Conservation (phyloP, 2,329 filamentous ascomycete species). For the Septoria petroselini region DNA sequence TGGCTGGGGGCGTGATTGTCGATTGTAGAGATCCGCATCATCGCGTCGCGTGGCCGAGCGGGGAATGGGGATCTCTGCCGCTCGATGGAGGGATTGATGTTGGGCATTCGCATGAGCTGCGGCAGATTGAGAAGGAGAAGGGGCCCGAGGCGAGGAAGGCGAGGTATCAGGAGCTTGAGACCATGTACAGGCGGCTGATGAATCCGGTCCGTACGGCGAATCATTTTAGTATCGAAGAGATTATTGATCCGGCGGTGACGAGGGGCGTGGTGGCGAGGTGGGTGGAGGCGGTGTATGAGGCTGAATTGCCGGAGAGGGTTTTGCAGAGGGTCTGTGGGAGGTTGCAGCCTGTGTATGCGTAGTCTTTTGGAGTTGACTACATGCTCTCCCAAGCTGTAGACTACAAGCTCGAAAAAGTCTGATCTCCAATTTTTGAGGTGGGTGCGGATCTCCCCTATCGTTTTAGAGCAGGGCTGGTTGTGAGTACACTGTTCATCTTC, state of each 20-base stretch:
- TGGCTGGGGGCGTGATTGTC: slow-evolving; percentile 63
- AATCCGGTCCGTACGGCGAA: slow-evolving; percentile 64
- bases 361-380: too few species aligned
- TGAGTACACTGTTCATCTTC: too few species aligned
- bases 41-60: slow-evolving; percentile 62
- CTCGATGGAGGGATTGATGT: slow-evolving; percentile 65
- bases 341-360: slow-evolving; percentile 35
- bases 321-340: slow-evolving; percentile 40
- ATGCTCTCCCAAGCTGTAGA: too few species aligned
- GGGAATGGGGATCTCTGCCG: slow-evolving; percentile 61
- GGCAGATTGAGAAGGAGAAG: slow-evolving; percentile 51
- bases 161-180: slow-evolving; percentile 56
- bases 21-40: slow-evolving; percentile 60
- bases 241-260: slow-evolving; percentile 61
- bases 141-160: slow-evolving; percentile 49
- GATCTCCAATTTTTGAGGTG: too few species aligned
- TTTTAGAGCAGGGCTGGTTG: too few species aligned
- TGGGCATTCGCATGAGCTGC: slow-evolving; percentile 59
- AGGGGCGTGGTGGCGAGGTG: slow-evolving; percentile 55
- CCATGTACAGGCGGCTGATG: slow-evolving; percentile 60
- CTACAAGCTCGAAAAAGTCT: too few species aligned
- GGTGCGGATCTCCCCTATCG: too few species aligned
- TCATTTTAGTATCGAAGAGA: slow-evolving; percentile 62
- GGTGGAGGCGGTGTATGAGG: slow-evolving; percentile 55
- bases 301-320: slow-evolving; percentile 51